Evolutionary conservation across 163 green algal species (phyloP), one percentile per base, ranked within the genome.

Genomic region (Scenedesmus sp.): DNA sequence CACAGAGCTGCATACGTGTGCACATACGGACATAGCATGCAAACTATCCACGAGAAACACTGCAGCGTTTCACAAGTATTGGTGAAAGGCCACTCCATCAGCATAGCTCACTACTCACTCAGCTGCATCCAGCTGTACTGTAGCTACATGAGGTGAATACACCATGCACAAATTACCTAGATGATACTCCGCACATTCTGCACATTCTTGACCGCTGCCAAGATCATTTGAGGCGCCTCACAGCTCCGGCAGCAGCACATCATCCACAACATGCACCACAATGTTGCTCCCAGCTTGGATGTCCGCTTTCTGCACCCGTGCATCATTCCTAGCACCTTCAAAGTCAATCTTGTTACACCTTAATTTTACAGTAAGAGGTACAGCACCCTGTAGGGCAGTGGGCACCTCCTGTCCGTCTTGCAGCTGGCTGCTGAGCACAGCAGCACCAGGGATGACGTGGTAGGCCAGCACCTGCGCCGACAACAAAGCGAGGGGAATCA

Each of bases 371-470:
- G 43, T 40, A 26, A 82, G 72, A 42, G 37, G 72, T 26, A 7
- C 37, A 13, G 56, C 68, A 70, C 68, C 68, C 65, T 44, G 0
- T 9, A 89, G 85, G 26, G 42, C 59, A 37, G 85, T 89, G 13
- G 85, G 18, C 12, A 89, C 44, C 2, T 37, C 82, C 16, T 37
- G 16, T 22, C 73, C 73, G 46, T 82, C 12, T 46, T 51, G 73
- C 3, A 89, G 85, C 9, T 68, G 24, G 42, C 30, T 73, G 65
- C 65, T 83, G 68, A 35, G 18, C 30, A 89, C 43, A 44, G 85
- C 85, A 26, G 24, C 85, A 37, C 30, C 49, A 9, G 65, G 85
- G 43, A 89, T 89, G 51, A 89, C 85, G 44, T 89, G 85, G 42
- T 89, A 89, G 22, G 61, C 61, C 61, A 89, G 84, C 33, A 89